These are phyloP conservation scores for Globisporangium viniferum DNA, from an alignment of 352 stramenopile genomes.

Conservation along the genomic window DNA sequence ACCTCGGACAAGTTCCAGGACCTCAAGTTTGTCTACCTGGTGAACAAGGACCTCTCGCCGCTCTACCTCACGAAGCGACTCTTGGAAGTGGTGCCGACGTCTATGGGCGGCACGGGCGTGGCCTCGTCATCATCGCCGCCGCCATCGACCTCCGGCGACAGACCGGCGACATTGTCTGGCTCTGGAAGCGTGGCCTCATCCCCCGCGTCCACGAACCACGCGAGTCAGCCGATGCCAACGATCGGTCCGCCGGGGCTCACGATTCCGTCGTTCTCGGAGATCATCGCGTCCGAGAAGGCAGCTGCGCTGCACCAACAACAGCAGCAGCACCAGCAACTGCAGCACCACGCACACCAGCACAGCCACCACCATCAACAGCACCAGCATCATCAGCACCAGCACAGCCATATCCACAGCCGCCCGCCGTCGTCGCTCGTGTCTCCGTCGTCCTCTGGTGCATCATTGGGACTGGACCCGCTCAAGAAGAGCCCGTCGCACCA, in stretches of 20 bases:
- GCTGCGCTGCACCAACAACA: slow-evolving; percentile 11
- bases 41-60: slow-evolving; percentile 80
- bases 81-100: slow-evolving; percentile 64
- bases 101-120: slow-evolving; percentile 27
- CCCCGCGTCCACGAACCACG: slow-evolving; percentile 15
- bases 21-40: slow-evolving; percentile 85
- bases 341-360: slow-evolving; percentile 26
- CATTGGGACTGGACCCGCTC: slow-evolving; percentile 1
- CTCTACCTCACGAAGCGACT: slow-evolving; percentile 76
- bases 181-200: slow-evolving; percentile 15
- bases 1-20: slow-evolving; percentile 83
- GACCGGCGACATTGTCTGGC: background rate
- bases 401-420: slow-evolving; percentile 13
- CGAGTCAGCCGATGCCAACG: slow-evolving; percentile 9
- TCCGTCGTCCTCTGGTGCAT: background rate
- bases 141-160: slow-evolving; percentile 11
- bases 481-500: slow-evolving; percentile 7
- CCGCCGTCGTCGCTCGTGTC: background rate
- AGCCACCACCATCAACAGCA: slow-evolving; percentile 26
- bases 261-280: slow-evolving; percentile 21
- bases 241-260: slow-evolving; percentile 17
- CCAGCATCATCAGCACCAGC: slow-evolving; percentile 25
- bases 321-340: slow-evolving; percentile 20
- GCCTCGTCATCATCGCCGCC: slow-evolving; percentile 26
- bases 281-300: slow-evolving; percentile 20